Evolutionary conservation across 129 eudicot genomes (phyloP), one percentile per base, ranked within the genome.

Genomic region (Smallanthus sonchifolius): DNA sequence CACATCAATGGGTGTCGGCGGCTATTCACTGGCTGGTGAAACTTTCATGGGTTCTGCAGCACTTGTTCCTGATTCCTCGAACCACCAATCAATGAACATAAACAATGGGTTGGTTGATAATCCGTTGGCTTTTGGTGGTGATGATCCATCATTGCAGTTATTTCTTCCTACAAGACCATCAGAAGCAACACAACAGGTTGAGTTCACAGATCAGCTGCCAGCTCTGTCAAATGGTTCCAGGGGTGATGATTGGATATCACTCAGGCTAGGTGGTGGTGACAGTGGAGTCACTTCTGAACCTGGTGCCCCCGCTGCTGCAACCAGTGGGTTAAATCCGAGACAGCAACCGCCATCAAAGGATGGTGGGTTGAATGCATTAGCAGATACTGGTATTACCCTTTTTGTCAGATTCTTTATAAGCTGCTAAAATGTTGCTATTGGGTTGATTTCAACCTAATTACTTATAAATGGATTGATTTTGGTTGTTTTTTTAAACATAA

Each of bases 111-210:
- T 90, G 70, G 87, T 83, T 32, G 92, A 90, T 75, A 87, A 93
- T 85, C 81, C 90, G 30, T 77, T 87, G 56, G 86, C 86, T 30
- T 90, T 84, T 69, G 85, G 86, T 60, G 89, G 86, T 8, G 85
- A 87, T 60, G 98, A 93, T 64, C 98, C 96, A 2, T 81, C 98
- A 2, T 91, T 93, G 75, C 89, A 90, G 60, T 60, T 90, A 66
- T 90, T 93, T 90, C 92, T 90, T 60, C 96, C 98, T 17, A 87
- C 98, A 13, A 86, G 87, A 78, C 95, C 98, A 47, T 84, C 89
- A 16, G 82, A 84, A 74, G 52, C 84, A 63, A 61, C 87, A 44
- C 73, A 70, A 10, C 86, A 68, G 66, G 77, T 78, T 80, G 85
- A 84, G 48, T 36, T 83, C 65, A 74, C 83, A 51, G 80, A 83